phyloP scores from a whole-genome alignment of 2,329 filamentous ascomycete genomes.

The Aspergillus vadensis region DNA sequence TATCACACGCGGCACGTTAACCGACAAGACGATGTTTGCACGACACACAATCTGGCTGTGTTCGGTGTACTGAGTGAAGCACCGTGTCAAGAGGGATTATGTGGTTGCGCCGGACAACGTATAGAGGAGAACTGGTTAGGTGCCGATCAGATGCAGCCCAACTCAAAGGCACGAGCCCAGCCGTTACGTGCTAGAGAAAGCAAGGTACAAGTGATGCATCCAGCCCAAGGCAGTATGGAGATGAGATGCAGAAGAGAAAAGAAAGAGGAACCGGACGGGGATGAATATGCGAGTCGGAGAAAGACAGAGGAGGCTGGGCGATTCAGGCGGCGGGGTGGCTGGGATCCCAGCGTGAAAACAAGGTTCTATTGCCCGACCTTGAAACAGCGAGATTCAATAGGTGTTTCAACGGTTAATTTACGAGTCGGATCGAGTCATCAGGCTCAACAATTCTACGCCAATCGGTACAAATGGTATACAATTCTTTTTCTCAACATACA shows the following conservation, averaged over 20 bases:
- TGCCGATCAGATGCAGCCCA: constrained; percentile 17
- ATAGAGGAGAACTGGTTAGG: constrained; percentile 5
- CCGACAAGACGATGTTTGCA: background rate
- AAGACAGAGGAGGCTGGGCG: constrained; percentile 35
- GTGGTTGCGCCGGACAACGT: constrained; percentile 9
- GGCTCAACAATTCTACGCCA: background rate
- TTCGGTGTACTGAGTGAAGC: background rate
- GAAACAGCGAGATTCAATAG: no score
- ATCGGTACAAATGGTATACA: background rate
- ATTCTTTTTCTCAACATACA: background rate
- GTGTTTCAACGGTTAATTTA: background rate
- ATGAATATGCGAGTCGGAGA: constrained; percentile 14
- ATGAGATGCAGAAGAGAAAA: constrained; percentile 4
- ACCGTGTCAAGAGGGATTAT: background rate
- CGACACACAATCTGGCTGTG: background rate
- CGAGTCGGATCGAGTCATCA: background rate
- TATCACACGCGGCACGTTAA: background rate
- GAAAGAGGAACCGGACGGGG: constrained; percentile 1
- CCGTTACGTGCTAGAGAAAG: constrained; percentile 9
- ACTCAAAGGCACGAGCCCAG: constrained; percentile 16
- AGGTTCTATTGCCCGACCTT: no score
- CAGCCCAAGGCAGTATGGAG: background rate
- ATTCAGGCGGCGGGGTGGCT: constrained; percentile 35
- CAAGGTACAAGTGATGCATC: constrained; percentile 8
- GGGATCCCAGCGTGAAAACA: constrained; percentile 18